These are phyloP conservation scores for Epichloe coenophiala DNA, from an alignment of 2,329 filamentous ascomycete genomes.

Conservation along the genomic window DNA sequence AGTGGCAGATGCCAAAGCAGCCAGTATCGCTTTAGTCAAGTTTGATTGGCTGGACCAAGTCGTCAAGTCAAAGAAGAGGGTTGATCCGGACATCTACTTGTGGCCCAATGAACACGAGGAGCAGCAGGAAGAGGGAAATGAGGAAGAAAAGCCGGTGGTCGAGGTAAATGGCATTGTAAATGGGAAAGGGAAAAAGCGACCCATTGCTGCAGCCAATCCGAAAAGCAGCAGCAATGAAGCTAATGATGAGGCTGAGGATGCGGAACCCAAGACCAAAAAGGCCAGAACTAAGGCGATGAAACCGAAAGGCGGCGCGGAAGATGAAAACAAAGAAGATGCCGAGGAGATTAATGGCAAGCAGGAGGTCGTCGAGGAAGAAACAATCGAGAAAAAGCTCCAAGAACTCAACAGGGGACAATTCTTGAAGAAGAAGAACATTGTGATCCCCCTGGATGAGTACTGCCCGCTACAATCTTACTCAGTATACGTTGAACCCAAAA, in stretches of 20 bases:
- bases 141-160: conserved; percentile 3
- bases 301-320: conserved; percentile 18
- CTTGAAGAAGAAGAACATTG: conserved; percentile 29
- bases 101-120: conserved; percentile 9
- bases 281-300: conserved; percentile 10
- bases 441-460: conserved; percentile 37
- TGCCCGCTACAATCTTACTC: conserved; percentile 23
- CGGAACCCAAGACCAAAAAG: conserved; percentile 17
- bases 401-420: conserved; percentile 29
- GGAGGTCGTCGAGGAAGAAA: conserved; percentile 16
- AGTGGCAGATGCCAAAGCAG: conserved; percentile 31
- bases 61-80: conserved; percentile 19
- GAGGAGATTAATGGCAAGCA: conserved; percentile 11
- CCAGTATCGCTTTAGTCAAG: conserved; percentile 40
- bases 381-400: conserved; percentile 18
- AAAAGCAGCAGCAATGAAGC: conserved; percentile 9
- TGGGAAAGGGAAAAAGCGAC: conserved; percentile 14
- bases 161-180: conserved; percentile 12
- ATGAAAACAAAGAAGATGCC: conserved; percentile 28
- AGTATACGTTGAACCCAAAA: conserved; percentile 52
- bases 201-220: conserved; percentile 10
- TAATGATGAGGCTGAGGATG: conserved; percentile 8
- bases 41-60: conserved; percentile 50
- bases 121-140: not conserved
- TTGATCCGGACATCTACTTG: conserved; percentile 13